Percentiles rank a stretch among this genome's conserved stretches.
Conservation (phyloP, 2,329 filamentous ascomycete genomes). For the Bertia moriformis region DNA sequence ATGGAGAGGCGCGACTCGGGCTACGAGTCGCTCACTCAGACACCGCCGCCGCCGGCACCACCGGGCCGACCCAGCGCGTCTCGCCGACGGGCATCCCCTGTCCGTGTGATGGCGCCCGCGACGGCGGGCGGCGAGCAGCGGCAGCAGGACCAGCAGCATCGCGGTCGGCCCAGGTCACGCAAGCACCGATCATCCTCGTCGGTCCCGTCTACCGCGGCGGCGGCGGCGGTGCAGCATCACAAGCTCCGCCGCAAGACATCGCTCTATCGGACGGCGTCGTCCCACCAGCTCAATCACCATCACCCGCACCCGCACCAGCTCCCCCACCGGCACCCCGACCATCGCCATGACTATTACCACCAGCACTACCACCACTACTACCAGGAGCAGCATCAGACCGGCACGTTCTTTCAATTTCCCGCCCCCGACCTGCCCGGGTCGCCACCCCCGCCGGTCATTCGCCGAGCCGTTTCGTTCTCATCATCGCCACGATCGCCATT, state of each 20-base stretch:
- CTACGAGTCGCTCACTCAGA: neutral
- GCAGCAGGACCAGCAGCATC: neutral
- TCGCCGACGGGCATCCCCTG: neutral
- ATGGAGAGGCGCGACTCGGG: neutral
- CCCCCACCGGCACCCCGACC: too few relatives aligned
- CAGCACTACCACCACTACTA: too few relatives aligned
- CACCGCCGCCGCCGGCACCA: too few relatives aligned
- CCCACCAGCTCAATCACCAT: too few relatives aligned
- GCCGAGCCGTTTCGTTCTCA: neutral
- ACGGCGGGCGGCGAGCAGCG: neutral
- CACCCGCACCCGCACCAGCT: too few relatives aligned
- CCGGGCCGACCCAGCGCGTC: neutral
- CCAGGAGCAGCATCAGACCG: neutral
- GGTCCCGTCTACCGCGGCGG: neutral
- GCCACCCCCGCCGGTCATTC: neutral
- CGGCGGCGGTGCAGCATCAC: neutral
- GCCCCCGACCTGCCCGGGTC: too few relatives aligned
- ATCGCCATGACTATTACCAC: too few relatives aligned
- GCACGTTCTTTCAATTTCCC: neutral
- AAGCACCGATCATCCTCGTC: neutral
- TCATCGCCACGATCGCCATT: neutral
- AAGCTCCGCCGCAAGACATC: neutral
- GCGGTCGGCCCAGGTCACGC: neutral
- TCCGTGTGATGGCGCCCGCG: too few relatives aligned
- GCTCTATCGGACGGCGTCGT: neutral